Evolutionary conservation across 202 grass and related monocot genomes (phyloP), one percentile per base, ranked within the genome.

Genomic region (Saccharum hybrid): DNA sequence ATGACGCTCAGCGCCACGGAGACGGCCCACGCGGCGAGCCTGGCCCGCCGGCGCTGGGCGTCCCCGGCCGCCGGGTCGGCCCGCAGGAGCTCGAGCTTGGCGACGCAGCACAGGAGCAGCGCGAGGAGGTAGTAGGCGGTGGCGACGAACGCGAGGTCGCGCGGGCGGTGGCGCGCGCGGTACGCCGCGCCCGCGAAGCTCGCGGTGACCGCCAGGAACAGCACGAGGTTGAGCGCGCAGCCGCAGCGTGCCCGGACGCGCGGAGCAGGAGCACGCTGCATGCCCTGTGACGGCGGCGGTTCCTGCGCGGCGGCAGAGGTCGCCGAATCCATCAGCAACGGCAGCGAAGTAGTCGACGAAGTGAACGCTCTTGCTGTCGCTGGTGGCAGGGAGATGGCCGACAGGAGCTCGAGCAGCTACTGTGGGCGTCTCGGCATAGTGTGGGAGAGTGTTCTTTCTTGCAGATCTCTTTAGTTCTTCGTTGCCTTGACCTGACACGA

Each of bases 101-200:
- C 64, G 8, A 88, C 15, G 81, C 82, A 85, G 64, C 48, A 54
- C 4, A 74, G 13, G 43, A 94, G 77, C 65, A 72, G 14, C 5
- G 56, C 71, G 22, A 89, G 9, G 49, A 85, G 77, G 28, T 34
- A 28, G 76, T 85, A 91, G 14, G 34, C 15, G 30, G 16, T 8
- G 63, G 37, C 11, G 6, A 85, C 18, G 57, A 83, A 94, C 56
- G 49, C 78, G 43, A 91, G 37, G 51, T 85, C 79, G 16, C 79
- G 56, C 1, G 54, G 81, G 1, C 48, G 61, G 83, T 28, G 83
- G 6, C 79, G 79, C 74, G 68, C 40, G 8, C 61, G 51, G 84
- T 78, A 82, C 12, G 63, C 79, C 49, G 68, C 79, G 13, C 2
- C 23, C 14, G 41, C 79, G 62, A 88, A 88, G 75, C 46, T 49